Evolutionary conservation across 768 basidiomycete genomes (phyloP), one percentile per base, ranked within the genome.

Genomic region (Boletales sp.): DNA sequence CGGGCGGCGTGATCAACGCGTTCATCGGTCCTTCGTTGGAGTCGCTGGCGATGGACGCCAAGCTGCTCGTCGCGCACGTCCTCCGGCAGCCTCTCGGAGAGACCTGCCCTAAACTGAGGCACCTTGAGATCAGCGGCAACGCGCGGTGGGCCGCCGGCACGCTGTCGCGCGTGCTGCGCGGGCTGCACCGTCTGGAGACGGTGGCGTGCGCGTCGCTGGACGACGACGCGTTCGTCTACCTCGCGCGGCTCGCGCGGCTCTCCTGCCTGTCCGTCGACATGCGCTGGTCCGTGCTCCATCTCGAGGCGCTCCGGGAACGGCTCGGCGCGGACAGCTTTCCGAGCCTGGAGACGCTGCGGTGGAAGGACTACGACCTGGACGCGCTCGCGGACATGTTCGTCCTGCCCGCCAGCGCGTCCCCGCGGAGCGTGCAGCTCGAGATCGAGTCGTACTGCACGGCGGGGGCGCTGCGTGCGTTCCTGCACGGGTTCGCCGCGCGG

Each of bases 11-110:
- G 2, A 53, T 63, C 50, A 64, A 61, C n/a, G 52, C 61, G 31
- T 58, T 63, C n/a, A 45, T 63, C 44, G 13, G 50, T 19, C 56
- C 58, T 39, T 54, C 58, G 14, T 49, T 62, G 19, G 43, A 44
- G 0, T 63, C 61, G 32, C 50, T 63, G 35, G 61, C 60, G 37
- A 51, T 63, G 13, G 58, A 64, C 33, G 62, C 48, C n/a, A 61
- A 55, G 44, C 12, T 61, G 6, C 17, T 62, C 46, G 37, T 53
- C 35, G 31, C 52, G 8, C 48, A 14, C 12, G 33, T 42, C 12
- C 41, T 61, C 21, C 54, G 25, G 10, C 31, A 43, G 2, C 50
- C 56, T 10, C 59, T 62, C 28, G 58, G 42, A 41, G 44, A 47
- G 7, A 34, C 44, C 44, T 62, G 61, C 21, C 55, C 56, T 19